Conservation (phyloP, 1,284 basidiomycete species). For the Irpex sp. region DNA sequence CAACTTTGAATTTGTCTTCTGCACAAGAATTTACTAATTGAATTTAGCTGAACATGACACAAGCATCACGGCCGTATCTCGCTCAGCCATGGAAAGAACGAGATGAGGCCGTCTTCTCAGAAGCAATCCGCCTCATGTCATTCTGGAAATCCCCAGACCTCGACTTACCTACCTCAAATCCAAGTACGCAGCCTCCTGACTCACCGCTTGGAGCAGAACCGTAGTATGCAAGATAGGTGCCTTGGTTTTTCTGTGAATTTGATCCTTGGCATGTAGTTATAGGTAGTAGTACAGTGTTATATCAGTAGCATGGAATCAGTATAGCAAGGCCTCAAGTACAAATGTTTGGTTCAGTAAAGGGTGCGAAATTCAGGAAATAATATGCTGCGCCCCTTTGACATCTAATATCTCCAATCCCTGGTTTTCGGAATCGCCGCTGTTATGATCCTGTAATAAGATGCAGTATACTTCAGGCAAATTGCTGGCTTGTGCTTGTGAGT, state of each 20-base stretch:
- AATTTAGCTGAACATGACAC: constrained; percentile 10
- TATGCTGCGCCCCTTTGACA: background rate
- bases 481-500: background rate
- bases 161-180: background rate
- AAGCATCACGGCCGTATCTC: background rate
- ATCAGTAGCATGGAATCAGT: no score
- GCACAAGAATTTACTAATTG: background rate
- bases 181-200: background rate
- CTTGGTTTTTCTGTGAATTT: no score
- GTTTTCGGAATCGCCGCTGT: background rate
- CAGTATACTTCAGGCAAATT: background rate
- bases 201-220: background rate
- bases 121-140: background rate
- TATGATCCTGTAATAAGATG: background rate
- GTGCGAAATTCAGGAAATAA: background rate
- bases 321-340: no score
- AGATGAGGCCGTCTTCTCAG: constrained; percentile 7
- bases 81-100: constrained; percentile 10
- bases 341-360: background rate
- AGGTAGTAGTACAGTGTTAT: no score
- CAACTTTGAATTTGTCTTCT: background rate
- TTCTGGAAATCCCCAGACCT: background rate
- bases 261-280: no score
- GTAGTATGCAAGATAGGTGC: background rate
- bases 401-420: background rate